Evolutionary conservation across 2,329 filamentous ascomycete genomes (phyloP), one percentile per base, ranked within the genome.

Genomic region (Camptophora hylomeconis): DNA sequence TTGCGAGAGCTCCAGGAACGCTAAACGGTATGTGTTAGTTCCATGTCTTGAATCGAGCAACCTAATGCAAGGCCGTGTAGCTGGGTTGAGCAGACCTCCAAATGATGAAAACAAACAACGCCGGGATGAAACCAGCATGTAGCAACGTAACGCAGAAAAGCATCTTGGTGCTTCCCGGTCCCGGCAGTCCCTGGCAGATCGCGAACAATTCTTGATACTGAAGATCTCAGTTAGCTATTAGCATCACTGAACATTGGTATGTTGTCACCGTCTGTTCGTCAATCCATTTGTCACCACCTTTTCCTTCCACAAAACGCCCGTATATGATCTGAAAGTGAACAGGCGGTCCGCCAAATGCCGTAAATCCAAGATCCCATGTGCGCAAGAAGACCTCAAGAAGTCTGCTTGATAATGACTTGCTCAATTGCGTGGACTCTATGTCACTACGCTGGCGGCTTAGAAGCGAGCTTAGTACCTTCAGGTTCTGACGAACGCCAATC

Each of bases 161-260:
- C 67, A 82, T 76, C 46, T 82, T 82, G 2, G 77, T 81, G 39
- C 70, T 77, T 0, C 42, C 76, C 0, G 77, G 78, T 0, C 77
- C 77, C 0, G 72, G 72, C 2, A 81, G 59, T 1, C 71, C 72
- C 52, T 82, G 77, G 13, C 65, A 70, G 26, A 82, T 54, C 15
- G 72, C 75, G 49, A 83, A 82, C 0, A 82, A 61, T 45, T 83
- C 77, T 48, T 79, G 72, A 50, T 75, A 80, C 71, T 76, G 31
- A 7, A 22, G 26, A 17, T 33, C 31, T n/a, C n/a, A n/a, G n/a
- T n/a, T n/a, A n/a, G n/a, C n/a, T n/a, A n/a, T n/a, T n/a, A n/a
- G n/a, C n/a, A n/a, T n/a, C n/a, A n/a, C n/a, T n/a, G n/a, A n/a
- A n/a, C n/a, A n/a, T n/a, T n/a, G n/a, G n/a, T n/a, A n/a, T n/a